Conservation (phyloP, 192 early-diverging fungal species). For the Umbelopsis vinacea region DNA sequence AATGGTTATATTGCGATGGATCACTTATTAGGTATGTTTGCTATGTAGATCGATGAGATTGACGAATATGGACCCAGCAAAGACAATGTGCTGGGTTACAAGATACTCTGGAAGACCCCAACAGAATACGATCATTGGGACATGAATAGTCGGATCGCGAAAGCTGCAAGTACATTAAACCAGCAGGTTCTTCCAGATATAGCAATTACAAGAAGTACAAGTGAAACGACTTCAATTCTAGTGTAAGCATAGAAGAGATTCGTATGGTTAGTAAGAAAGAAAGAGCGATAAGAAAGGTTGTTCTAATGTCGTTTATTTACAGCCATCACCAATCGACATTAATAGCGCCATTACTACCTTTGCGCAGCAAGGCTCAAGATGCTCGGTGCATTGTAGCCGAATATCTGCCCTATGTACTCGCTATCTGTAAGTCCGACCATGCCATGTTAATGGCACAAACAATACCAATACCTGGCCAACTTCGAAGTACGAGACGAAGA, state of each 20-base stretch:
- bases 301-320: neutral
- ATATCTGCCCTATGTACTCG: slow-evolving; percentile 1
- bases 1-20: slow-evolving; percentile 3
- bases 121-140: slow-evolving; percentile 16
- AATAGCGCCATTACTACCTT: neutral
- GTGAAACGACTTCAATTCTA: neutral
- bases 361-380: neutral
- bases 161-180: slow-evolving; percentile 14
- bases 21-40: neutral
- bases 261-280: neutral
- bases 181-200: slow-evolving; percentile 11
- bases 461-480: slow-evolving; percentile 2
- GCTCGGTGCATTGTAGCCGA: neutral
- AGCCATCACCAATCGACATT: neutral
- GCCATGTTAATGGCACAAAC: slow-evolving; percentile 10
- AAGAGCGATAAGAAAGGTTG: neutral
- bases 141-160: slow-evolving; percentile 12
- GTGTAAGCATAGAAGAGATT: neutral
- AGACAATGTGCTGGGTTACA: slow-evolving; percentile 5
- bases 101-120: slow-evolving; percentile 2
- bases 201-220: slow-evolving; percentile 13
- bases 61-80: slow-evolving; percentile 14
- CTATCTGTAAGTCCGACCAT: slow-evolving; percentile 22
- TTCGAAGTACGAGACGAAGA: slow-evolving; percentile 18
- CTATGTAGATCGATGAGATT: neutral